Percentiles rank a stretch among this genome's conserved stretches.
phyloP scores from a whole-genome alignment of 139 green algal species.

The Closterium sp. region DNA sequence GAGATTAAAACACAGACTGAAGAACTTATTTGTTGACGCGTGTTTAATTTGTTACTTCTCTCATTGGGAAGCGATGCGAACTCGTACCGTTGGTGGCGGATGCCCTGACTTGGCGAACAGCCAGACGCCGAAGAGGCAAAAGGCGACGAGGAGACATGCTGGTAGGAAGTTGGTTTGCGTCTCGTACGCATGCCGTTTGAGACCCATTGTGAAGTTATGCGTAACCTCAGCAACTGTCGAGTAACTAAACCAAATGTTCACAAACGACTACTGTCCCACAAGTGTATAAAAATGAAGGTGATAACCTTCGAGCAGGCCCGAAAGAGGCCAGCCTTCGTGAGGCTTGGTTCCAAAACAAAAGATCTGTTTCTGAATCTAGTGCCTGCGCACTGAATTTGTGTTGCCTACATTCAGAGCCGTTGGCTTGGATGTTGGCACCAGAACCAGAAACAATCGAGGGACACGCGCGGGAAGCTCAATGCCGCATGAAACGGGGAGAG shows the following conservation, averaged over 20 bases:
- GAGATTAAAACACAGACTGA: neutral
- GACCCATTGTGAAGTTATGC: neutral
- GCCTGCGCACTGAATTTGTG: neutral
- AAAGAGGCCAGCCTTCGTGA: neutral
- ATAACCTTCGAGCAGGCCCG: neutral
- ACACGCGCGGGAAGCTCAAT: neutral
- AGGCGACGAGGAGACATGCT: neutral
- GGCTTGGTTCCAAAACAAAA: neutral
- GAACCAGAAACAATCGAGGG: neutral
- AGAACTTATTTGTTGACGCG: no score
- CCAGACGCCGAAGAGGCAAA: neutral
- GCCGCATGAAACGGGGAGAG: neutral
- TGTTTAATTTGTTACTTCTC: no score
- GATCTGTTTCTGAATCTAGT: neutral
- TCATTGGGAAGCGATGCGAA: neutral
- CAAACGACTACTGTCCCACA: no score
- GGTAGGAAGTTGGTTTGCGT: neutral
- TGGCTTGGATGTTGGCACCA: neutral
- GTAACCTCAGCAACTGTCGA: neutral
- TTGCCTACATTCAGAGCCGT: neutral
- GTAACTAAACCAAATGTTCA: neutral
- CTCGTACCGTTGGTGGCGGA: neutral
- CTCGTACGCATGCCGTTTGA: neutral
- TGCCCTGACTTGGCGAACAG: neutral
- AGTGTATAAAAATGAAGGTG: neutral